Conservation (phyloP, 345 rosid species). For the Rhodamnia rubescens region DNA sequence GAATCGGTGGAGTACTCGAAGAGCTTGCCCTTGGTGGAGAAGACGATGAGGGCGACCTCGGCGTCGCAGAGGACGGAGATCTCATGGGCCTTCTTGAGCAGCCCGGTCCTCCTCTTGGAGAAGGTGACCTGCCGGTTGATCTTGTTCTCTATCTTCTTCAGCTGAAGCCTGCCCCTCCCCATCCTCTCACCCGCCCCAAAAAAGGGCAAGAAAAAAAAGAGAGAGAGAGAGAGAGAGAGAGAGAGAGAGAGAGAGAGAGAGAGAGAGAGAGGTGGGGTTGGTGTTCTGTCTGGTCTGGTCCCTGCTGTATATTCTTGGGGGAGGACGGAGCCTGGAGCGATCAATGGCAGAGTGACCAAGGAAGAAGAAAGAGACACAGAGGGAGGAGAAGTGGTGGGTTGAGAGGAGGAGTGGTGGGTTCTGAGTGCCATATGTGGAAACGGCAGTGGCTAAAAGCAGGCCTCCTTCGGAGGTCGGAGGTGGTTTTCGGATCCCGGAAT, state of each 20-base stretch:
- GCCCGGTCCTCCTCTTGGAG: conserved; percentile 30
- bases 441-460: not conserved
- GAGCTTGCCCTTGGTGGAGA: conserved; percentile 38
- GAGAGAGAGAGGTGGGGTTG: not conserved
- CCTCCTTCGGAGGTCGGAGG: no score
- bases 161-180: conserved; percentile 43
- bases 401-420: not conserved
- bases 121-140: conserved; percentile 34
- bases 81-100: conserved; percentile 39
- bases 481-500: not conserved
- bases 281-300: not conserved
- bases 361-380: not conserved
- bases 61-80: conserved; percentile 22
- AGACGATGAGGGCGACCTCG: conserved; percentile 18
- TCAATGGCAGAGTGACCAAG: not conserved
- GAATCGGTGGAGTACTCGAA: conserved; percentile 32
- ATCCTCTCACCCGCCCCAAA: not conserved
- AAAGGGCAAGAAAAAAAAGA: not conserved
- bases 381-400: not conserved
- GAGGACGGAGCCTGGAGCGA: not conserved
- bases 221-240: not conserved
- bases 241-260: not conserved
- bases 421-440: not conserved
- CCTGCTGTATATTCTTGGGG: no score
- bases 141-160: conserved; percentile 34